Percentiles rank a stretch among this genome's conserved stretches.
phyloP scores from a whole-genome alignment of 352 stramenopile genomes.

The Globisporangium paroecandrum region DNA sequence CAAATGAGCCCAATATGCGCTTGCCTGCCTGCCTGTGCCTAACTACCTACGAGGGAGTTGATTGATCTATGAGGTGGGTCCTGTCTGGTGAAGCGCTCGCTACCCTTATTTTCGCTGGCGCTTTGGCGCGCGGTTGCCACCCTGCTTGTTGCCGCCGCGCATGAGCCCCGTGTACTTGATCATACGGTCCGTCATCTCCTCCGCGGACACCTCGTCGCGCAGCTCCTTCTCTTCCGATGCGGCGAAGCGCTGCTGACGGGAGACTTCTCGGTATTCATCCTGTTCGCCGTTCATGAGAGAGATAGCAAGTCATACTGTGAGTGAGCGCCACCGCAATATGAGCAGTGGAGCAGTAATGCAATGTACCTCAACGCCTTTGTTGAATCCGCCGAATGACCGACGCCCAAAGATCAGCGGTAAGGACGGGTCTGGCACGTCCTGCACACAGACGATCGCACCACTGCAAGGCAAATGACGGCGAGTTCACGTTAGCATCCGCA shows the following conservation, averaged over 20 bases:
- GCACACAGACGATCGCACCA: constrained; percentile 39
- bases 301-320: background rate
- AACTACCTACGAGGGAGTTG: background rate
- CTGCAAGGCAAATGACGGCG: background rate
- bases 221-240: constrained; percentile 69
- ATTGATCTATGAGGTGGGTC: background rate
- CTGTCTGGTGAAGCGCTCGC: background rate
- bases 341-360: background rate
- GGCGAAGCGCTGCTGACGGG: constrained; percentile 49
- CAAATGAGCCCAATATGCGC: too few relatives aligned
- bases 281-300: constrained; percentile 4
- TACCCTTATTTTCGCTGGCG: constrained; percentile 53
- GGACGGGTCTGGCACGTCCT: constrained; percentile 70
- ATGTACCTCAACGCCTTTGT: constrained; percentile 65
- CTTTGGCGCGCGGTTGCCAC: constrained; percentile 36
- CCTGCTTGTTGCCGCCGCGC: constrained; percentile 25
- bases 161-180: constrained; percentile 78
- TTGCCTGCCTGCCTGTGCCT: background rate
- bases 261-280: constrained; percentile 72
- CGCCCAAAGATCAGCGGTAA: constrained; percentile 71
- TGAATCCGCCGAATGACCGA: constrained; percentile 79
- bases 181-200: constrained; percentile 83
- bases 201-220: constrained; percentile 73
- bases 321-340: background rate
- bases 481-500: background rate